phyloP scores from a whole-genome alignment of 805 yeast genomes.

The Schwanniomyces polymorphus region DNA sequence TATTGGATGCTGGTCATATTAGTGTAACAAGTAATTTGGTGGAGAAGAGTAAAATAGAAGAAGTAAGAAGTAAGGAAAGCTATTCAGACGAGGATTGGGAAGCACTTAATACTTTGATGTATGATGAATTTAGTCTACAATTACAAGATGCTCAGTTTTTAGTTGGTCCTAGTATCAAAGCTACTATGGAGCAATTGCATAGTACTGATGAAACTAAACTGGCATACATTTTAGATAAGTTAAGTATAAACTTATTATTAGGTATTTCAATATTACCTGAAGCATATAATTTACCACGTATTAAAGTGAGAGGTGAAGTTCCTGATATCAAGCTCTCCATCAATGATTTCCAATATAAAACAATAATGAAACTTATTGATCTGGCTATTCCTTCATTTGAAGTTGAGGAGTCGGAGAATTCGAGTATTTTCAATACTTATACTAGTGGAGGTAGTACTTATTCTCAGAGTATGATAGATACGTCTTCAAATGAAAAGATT shows the following conservation, averaged over 20 bases:
- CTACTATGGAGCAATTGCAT: constrained; percentile 74
- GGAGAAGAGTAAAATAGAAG: constrained; percentile 64
- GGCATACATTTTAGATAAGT: constrained; percentile 70
- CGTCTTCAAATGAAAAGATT: not conserved
- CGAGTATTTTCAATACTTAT: constrained; percentile 35
- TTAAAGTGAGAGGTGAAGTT: constrained; percentile 73
- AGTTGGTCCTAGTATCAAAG: constrained; percentile 78
- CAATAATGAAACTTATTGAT: constrained; percentile 76
- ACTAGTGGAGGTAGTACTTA: not conserved
- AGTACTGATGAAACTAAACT: constrained; percentile 38
- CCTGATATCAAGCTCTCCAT: constrained; percentile 71
- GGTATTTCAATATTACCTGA: constrained; percentile 86
- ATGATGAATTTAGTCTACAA: constrained; percentile 77
- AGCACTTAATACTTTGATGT: constrained; percentile 74
- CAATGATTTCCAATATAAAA: constrained; percentile 88
- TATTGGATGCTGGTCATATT: constrained; percentile 95
- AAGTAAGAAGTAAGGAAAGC: constrained; percentile 60
- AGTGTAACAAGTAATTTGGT: constrained; percentile 80
- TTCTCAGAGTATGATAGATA: constrained; percentile 4
- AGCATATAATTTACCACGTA: constrained; percentile 68
- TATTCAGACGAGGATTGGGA: constrained; percentile 74
- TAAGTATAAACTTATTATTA: constrained; percentile 69
- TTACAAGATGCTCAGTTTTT: constrained; percentile 85
- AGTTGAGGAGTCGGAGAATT: constrained; percentile 28
- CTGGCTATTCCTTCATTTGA: constrained; percentile 60